Conservation (phyloP, 257 asterid genomes). For the Solanum neorickii region DNA sequence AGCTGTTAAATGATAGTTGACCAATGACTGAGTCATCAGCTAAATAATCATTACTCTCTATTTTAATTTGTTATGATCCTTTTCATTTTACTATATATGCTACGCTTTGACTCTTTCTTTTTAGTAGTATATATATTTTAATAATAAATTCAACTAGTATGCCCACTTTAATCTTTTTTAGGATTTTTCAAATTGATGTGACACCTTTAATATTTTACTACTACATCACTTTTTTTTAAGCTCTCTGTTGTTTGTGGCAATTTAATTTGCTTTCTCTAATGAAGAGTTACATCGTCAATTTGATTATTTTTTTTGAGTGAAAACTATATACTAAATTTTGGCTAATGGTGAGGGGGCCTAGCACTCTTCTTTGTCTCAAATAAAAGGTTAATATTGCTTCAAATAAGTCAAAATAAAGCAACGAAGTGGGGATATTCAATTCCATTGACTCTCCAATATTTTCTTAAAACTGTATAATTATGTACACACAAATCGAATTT, state of each 20-base stretch:
- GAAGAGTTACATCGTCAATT: neutral
- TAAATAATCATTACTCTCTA: constrained; percentile 4
- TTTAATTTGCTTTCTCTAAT: neutral
- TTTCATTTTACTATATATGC: constrained; percentile 2
- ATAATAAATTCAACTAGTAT: neutral
- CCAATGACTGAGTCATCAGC: constrained; percentile 18
- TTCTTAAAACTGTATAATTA: neutral
- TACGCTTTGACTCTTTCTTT: constrained; percentile 16
- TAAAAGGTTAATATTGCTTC: neutral
- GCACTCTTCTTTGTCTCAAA: constrained; percentile 14
- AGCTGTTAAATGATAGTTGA: constrained; percentile 16
- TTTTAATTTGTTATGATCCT: constrained; percentile 10
- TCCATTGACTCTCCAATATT: constrained; percentile 16
- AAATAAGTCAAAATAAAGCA: constrained; percentile 17
- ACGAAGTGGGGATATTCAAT: constrained; percentile 4
- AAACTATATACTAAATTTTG: neutral
- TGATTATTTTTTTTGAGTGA: neutral
- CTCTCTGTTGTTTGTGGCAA: neutral
- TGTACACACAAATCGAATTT: neutral
- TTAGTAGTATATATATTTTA: neutral
- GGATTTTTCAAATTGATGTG: neutral
- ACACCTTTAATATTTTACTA: neutral
- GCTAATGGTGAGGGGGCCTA: neutral
- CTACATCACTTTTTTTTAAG: neutral
- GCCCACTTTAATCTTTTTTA: neutral